A percentile compares a stretch with the other conserved stretches of the same genome.
phyloP scores from a whole-genome alignment of 1,284 basidiomycete species.

The Irpex sp. region DNA sequence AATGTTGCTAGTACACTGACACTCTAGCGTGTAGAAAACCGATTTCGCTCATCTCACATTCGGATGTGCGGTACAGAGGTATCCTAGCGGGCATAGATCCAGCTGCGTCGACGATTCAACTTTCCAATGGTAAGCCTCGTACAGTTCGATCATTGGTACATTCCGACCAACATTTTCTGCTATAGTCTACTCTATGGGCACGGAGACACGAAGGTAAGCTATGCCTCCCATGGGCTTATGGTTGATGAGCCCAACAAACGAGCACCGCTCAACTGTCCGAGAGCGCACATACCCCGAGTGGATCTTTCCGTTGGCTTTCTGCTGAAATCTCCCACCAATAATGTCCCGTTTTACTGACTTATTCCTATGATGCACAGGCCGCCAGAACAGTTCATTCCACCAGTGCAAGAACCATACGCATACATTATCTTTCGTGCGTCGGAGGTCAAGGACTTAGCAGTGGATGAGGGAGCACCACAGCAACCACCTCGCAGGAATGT shows the following conservation, averaged over 20 bases:
- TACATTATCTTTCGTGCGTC: constrained; percentile 84
- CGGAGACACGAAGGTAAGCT: constrained; percentile 76
- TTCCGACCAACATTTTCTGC: neutral
- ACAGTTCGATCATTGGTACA: too few species aligned
- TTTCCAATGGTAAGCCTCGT: constrained; percentile 69
- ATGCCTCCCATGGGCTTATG: constrained; percentile 15
- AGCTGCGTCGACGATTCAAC: constrained; percentile 78
- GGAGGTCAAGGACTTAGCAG: constrained; percentile 77
- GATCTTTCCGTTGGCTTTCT: constrained; percentile 76
- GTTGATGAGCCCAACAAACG: constrained; percentile 54
- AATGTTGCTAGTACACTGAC: constrained; percentile 15
- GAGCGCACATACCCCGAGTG: constrained; percentile 68
- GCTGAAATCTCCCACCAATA: constrained; percentile 37
- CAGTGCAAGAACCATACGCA: constrained; percentile 72
- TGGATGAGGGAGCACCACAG: constrained; percentile 48
- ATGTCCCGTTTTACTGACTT: constrained; percentile 17
- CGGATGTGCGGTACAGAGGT: constrained; percentile 87
- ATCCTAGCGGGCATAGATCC: constrained; percentile 85
- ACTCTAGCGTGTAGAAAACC: constrained; percentile 55
- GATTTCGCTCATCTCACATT: constrained; percentile 89
- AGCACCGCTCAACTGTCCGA: constrained; percentile 51
- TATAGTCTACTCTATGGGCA: constrained; percentile 85
- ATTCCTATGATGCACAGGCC: constrained; percentile 40
- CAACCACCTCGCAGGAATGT: constrained; percentile 54
- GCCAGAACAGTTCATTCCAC: constrained; percentile 69